Evolutionary conservation across 495 filamentous ascomycete genomes (phyloP).

Genomic region (Astrothelium macrocarpum): DNA sequence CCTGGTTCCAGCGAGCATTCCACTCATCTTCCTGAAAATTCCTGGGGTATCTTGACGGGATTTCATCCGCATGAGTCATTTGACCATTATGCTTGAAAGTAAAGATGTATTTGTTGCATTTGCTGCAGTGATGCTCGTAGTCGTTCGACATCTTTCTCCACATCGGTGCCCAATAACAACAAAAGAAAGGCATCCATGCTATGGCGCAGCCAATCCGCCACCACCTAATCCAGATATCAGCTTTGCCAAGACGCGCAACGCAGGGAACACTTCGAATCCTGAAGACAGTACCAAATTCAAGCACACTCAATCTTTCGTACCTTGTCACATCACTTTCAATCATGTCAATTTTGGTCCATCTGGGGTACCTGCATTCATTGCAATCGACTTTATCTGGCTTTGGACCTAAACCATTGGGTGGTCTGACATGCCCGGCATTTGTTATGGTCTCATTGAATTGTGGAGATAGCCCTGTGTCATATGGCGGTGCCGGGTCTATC

Average conservation of each 20-base stretch:
- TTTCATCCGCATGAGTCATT: background rate
- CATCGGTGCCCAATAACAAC: background rate
- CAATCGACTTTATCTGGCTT: background rate
- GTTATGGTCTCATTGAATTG: background rate
- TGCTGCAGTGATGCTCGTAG: background rate
- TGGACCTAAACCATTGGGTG: background rate
- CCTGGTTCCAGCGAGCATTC: background rate
- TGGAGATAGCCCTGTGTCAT: background rate
- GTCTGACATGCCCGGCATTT: background rate
- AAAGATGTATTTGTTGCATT: background rate
- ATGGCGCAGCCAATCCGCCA: background rate
- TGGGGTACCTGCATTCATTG: background rate
- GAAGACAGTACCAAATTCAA: background rate
- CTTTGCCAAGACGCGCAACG: background rate
- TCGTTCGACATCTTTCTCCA: background rate
- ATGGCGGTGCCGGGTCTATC: background rate
- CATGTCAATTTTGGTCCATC: background rate
- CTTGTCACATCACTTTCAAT: background rate
- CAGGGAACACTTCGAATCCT: background rate
- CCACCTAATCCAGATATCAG: background rate
- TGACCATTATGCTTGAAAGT: background rate
- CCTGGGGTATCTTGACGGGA: background rate
- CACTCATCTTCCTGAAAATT: background rate
- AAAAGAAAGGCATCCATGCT: background rate
- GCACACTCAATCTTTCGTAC: background rate